Percentiles rank a stretch among this genome's conserved stretches.
Evolutionary conservation across 257 asterid genomes (phyloP).

Genomic region (Nicotiana benthamiana): DNA sequence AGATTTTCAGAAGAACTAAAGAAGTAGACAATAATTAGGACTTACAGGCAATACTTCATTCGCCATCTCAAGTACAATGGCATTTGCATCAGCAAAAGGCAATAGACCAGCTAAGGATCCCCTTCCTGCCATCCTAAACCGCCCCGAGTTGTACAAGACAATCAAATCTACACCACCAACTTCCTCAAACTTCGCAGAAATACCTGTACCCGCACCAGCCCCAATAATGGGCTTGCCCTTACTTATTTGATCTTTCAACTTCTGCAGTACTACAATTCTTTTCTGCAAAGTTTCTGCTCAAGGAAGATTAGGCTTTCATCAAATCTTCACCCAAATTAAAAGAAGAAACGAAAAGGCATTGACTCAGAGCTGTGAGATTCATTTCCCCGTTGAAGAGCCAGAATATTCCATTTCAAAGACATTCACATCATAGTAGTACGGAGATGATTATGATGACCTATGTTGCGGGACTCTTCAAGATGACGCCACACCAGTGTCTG

Average conservation of each 20-base stretch:
- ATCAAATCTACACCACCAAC: conserved; percentile 93
- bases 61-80: conserved; percentile 92
- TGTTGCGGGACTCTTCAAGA: too few species aligned
- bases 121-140: conserved; percentile 99
- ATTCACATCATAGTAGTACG: not conserved
- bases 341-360: not conserved
- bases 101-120: conserved; percentile 93
- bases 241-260: conserved; percentile 54
- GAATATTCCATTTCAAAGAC: not conserved
- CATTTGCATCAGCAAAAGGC: conserved; percentile 99
- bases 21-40: conserved; percentile 9
- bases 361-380: not conserved
- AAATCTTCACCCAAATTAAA: not conserved
- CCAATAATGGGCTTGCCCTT: conserved; percentile 82
- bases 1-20: not conserved
- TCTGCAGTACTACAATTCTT: conserved; percentile 48
- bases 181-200: conserved; percentile 98
- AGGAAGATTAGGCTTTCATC: not conserved
- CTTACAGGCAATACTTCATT: conserved; percentile 94
- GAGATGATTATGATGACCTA: not conserved
- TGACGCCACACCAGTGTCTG: too few species aligned
- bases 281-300: conserved; percentile 68
- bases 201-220: conserved; percentile 99
- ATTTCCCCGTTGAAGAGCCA: not conserved
- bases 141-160: conserved; percentile 85